Percentiles rank a stretch among this genome's conserved stretches.
phyloP scores from a whole-genome alignment of 2,329 filamentous ascomycete species.

The Mycosphaerella sp. region DNA sequence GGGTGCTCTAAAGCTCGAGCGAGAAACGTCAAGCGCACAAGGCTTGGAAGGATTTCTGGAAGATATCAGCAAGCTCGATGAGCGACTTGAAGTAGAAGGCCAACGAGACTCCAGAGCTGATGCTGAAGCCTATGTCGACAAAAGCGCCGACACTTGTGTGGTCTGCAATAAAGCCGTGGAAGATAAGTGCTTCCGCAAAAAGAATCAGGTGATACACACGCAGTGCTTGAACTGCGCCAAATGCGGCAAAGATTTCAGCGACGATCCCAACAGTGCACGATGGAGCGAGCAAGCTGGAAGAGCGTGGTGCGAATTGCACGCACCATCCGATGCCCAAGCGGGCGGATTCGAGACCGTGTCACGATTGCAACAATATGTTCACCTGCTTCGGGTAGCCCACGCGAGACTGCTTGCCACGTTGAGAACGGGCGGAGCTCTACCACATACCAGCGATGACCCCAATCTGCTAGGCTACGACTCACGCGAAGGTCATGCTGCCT shows the following conservation, averaged over 20 bases:
- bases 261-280: constrained; percentile 61
- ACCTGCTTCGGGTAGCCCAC: constrained; percentile 83
- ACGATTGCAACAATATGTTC: constrained; percentile 89
- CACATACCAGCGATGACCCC: constrained; percentile 65
- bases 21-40: constrained; percentile 67
- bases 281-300: constrained; percentile 63
- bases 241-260: constrained; percentile 68
- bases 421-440: constrained; percentile 72
- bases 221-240: constrained; percentile 65
- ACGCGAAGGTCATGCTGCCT: constrained; percentile 54
- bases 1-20: constrained; percentile 83
- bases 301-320: constrained; percentile 56
- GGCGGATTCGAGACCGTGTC: constrained; percentile 68
- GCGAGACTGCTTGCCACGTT: constrained; percentile 84
- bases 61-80: constrained; percentile 77
- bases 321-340: constrained; percentile 50
- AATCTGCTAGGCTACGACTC: constrained; percentile 62
- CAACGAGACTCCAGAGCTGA: constrained; percentile 41
- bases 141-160: constrained; percentile 66
- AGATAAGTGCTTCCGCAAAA: constrained; percentile 76
- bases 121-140: constrained; percentile 40
- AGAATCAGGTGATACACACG: constrained; percentile 75
- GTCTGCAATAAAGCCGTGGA: constrained; percentile 83
- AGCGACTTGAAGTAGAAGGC: constrained; percentile 64
- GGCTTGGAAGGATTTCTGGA: constrained; percentile 78